Percentiles rank a stretch among this genome's conserved stretches.
These are phyloP conservation scores for Staphylotrichum longicolle DNA, from an alignment of 495 filamentous ascomycete genomes.

Conservation along the genomic window DNA sequence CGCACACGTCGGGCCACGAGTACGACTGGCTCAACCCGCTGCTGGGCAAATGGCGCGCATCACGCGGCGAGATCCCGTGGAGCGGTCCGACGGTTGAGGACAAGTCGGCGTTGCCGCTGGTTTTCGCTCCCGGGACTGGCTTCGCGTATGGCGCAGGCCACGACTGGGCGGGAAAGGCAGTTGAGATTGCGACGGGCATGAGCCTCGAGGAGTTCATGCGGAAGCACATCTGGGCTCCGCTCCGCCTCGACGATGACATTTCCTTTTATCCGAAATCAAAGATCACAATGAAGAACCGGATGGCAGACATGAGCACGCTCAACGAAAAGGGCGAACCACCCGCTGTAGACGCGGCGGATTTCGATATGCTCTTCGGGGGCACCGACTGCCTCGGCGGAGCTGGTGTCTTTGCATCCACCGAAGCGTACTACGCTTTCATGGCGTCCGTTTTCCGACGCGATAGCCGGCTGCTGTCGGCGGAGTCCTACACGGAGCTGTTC, in stretches of 20 bases:
- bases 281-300: conserved; percentile 5
- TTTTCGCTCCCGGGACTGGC: conserved; percentile 49
- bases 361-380: conserved; percentile 10
- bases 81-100: conserved; percentile 28
- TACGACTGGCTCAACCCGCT: conserved; percentile 25
- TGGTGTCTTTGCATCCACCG: conserved; percentile 13
- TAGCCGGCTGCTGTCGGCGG: not conserved
- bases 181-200: conserved; percentile 5
- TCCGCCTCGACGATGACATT: conserved; percentile 12
- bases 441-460: conserved; percentile 20
- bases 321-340: conserved; percentile 16
- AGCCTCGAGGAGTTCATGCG: conserved; percentile 19
- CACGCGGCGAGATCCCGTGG: conserved; percentile 19
- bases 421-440: conserved; percentile 19
- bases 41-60: conserved; percentile 25
- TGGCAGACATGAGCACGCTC: conserved; percentile 13
- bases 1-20: conserved; percentile 29
- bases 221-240: conserved; percentile 15
- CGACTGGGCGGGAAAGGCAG: conserved; percentile 50
- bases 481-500: conserved; percentile 21
- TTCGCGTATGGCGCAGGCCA: conserved; percentile 52
- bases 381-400: conserved; percentile 16
- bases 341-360: conserved; percentile 5
- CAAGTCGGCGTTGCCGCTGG: conserved; percentile 42
- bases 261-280: conserved; percentile 14